phyloP scores from a whole-genome alignment of 2,329 filamentous ascomycete genomes.

The Calonectria pseudoreteaudii region DNA sequence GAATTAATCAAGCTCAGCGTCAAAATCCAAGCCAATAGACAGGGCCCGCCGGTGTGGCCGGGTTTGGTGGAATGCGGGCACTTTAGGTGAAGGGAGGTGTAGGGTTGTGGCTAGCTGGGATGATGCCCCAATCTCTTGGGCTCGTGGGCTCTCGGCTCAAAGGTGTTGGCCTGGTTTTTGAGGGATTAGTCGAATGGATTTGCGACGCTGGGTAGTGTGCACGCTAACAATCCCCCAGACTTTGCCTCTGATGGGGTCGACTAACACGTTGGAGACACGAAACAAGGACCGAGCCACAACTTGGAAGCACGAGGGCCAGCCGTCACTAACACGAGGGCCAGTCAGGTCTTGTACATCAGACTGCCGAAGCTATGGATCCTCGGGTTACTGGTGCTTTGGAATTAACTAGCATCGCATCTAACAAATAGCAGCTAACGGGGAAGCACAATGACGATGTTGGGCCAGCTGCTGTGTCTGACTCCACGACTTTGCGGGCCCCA shows the following conservation, averaged over 20 bases:
- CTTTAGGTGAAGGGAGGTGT: constrained; percentile 13
- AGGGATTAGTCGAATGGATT: constrained; percentile 27
- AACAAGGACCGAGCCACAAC: constrained; percentile 14
- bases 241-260: constrained; percentile 12
- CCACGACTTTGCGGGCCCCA: constrained; percentile 11
- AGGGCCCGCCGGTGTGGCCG: neutral
- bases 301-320: constrained; percentile 36
- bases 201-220: constrained; percentile 24
- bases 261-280: constrained; percentile 22
- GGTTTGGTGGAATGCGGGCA: constrained; percentile 17
- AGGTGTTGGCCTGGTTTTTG: constrained; percentile 31
- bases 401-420: constrained; percentile 8
- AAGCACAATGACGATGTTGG: constrained; percentile 36
- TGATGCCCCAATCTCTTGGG: constrained; percentile 41
- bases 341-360: constrained; percentile 20
- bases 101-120: constrained; percentile 11
- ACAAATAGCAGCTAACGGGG: neutral
- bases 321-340: constrained; percentile 39
- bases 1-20: constrained; percentile 9
- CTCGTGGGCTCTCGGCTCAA: constrained; percentile 24
- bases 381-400: neutral
- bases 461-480: neutral
- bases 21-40: constrained; percentile 9
- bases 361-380: neutral
- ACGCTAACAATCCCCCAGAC: constrained; percentile 36